phyloP scores from a whole-genome alignment of 2,329 filamentous ascomycete genomes.

The Exophiala alcalophila region DNA sequence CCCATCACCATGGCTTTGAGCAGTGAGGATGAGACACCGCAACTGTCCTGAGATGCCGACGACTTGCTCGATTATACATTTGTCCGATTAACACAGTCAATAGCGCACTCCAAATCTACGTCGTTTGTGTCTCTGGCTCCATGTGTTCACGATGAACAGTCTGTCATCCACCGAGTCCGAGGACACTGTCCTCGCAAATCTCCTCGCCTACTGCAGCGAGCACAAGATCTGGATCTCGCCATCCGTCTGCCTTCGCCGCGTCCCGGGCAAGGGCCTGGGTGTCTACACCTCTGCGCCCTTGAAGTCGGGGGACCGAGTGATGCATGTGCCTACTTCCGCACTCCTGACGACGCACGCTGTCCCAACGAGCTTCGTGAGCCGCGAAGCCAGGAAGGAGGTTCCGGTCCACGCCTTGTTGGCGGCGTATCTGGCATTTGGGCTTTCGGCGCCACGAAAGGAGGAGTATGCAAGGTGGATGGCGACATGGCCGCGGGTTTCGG shows the following conservation, averaged over 20 bases:
- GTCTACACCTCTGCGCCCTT: slow-evolving; percentile 15
- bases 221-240: slow-evolving; percentile 16
- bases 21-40: too few relatives aligned
- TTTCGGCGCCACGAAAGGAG: slow-evolving; percentile 6
- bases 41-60: too few relatives aligned
- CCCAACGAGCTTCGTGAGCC: slow-evolving; percentile 13
- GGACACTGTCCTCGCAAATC: slow-evolving; percentile 8
- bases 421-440: slow-evolving; percentile 22
- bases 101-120: too few relatives aligned
- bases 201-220: slow-evolving; percentile 15
- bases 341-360: slow-evolving; percentile 20
- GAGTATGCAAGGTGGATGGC: slow-evolving; percentile 18
- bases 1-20: too few relatives aligned
- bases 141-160: slow-evolving; percentile 3
- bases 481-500: slow-evolving; percentile 22
- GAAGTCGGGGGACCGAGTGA: slow-evolving; percentile 9
- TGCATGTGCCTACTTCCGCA: slow-evolving; percentile 18
- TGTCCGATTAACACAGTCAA: too few relatives aligned
- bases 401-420: slow-evolving; percentile 24
- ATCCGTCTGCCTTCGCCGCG: slow-evolving; percentile 5
- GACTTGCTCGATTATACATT: too few relatives aligned
- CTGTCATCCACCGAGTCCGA: slow-evolving; percentile 4
- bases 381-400: slow-evolving; percentile 10
- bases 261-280: slow-evolving; percentile 21
- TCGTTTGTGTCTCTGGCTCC: too few relatives aligned